A percentile compares a stretch with the other conserved stretches of the same genome.
Conservation (phyloP, 1,284 basidiomycete genomes). For the Porogramme epimiltina region DNA sequence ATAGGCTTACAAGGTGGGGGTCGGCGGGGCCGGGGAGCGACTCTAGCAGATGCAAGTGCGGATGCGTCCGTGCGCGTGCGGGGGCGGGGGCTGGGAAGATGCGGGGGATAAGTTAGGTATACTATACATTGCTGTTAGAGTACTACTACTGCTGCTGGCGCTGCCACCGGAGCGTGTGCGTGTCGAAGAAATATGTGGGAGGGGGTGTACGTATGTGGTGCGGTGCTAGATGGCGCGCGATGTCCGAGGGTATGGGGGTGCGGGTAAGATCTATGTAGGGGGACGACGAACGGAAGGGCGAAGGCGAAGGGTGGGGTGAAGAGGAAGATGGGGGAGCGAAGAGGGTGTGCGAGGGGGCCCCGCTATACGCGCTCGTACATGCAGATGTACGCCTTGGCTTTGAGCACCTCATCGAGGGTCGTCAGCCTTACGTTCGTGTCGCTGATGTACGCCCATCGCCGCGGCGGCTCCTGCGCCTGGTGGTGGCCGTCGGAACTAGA, state of each 20-base stretch:
- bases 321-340: neutral
- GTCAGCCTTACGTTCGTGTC: slow-evolving; percentile 81
- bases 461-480: slow-evolving; percentile 25
- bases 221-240: neutral
- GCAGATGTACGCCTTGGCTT: slow-evolving; percentile 89
- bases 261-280: neutral
- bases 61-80: too few relatives aligned
- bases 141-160: slow-evolving; percentile 4
- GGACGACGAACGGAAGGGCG: neutral
- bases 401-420: slow-evolving; percentile 85
- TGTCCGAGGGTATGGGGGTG: neutral
- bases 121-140: slow-evolving; percentile 24
- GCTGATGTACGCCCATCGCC: slow-evolving; percentile 92
- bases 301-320: neutral
- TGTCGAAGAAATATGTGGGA: neutral
- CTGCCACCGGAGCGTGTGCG: neutral
- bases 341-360: too few relatives aligned
- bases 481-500: neutral
- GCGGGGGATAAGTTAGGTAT: slow-evolving; percentile 22
- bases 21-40: too few relatives aligned
- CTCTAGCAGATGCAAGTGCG: too few relatives aligned
- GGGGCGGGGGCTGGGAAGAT: too few relatives aligned
- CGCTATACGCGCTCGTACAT: slow-evolving; percentile 74
- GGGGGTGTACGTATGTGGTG: neutral
- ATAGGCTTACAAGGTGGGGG: too few relatives aligned